Evolutionary conservation across 2,329 filamentous ascomycete species (phyloP).

Genomic region (Xylariales sp.): DNA sequence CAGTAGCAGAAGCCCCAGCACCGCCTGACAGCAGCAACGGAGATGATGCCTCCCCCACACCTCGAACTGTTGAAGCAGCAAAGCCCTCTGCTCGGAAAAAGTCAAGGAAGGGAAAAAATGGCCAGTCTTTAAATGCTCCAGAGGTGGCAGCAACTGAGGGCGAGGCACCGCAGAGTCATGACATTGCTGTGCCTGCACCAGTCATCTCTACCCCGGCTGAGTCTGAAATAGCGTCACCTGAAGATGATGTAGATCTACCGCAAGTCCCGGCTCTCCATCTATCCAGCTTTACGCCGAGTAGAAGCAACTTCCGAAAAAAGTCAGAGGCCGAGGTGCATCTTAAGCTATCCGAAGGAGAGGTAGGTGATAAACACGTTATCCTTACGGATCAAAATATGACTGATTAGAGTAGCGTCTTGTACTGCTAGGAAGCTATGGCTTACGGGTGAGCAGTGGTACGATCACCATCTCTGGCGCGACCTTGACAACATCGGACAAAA

Average conservation of each 20-base stretch:
- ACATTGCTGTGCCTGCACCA: background rate
- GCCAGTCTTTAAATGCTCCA: background rate
- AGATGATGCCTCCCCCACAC: too few species aligned
- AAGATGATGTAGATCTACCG: constrained; percentile 7
- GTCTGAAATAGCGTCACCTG: background rate
- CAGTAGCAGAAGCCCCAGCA: background rate
- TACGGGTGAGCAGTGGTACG: constrained; percentile 58
- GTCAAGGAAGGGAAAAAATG: constrained; percentile 9
- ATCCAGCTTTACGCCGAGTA: constrained; percentile 22
- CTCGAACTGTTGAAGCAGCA: background rate
- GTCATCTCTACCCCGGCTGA: background rate
- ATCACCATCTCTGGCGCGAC: constrained; percentile 63
- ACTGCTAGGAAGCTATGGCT: constrained; percentile 63
- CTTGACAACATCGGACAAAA: constrained; percentile 41
- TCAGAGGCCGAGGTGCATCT: constrained; percentile 17
- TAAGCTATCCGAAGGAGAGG: constrained; percentile 22
- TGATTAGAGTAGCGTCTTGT: constrained; percentile 48
- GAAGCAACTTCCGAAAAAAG: constrained; percentile 16
- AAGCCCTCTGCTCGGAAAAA: constrained; percentile 10
- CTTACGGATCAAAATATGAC: background rate
- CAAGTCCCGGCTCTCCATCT: constrained; percentile 14
- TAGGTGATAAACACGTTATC: constrained; percentile 9
- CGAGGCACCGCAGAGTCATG: background rate
- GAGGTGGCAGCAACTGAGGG: background rate
- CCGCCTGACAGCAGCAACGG: too few species aligned